A percentile compares a stretch with the other conserved stretches of the same genome.
Evolutionary conservation across 169 alveolate genomes (phyloP).

Genomic region (Plasmodium coatneyi): DNA sequence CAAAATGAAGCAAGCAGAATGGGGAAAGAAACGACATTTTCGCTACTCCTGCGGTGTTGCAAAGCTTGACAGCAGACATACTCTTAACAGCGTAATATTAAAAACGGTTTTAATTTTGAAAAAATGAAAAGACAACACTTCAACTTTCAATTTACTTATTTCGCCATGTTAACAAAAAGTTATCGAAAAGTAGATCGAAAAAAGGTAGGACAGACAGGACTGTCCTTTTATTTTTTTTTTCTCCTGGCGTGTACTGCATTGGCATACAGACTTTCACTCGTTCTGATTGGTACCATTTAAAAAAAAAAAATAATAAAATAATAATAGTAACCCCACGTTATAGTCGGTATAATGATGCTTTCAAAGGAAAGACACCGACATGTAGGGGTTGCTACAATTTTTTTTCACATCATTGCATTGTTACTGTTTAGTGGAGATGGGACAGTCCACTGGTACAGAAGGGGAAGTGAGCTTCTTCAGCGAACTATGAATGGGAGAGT

Average conservation of each 20-base stretch:
- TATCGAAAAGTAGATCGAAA: not conserved
- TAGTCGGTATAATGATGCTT: not conserved
- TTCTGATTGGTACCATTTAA: not conserved
- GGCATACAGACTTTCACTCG: not conserved
- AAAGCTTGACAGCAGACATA: not conserved
- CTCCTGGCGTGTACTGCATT: not conserved
- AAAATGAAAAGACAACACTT: not conserved
- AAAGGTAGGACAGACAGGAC: not conserved
- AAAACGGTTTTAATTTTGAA: not conserved
- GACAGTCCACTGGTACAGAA: not conserved
- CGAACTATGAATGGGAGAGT: not conserved
- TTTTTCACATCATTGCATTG: not conserved
- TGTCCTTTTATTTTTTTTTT: slow-evolving; percentile 8
- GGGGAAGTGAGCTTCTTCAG: not conserved
- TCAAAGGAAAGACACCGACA: not conserved
- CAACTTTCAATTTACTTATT: not conserved
- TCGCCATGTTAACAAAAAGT: not conserved
- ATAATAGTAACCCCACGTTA: not conserved
- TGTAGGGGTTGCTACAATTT: not conserved
- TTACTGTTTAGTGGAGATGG: not conserved
- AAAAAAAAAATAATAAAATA: not conserved
- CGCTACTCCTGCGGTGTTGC: not conserved
- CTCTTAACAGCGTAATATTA: not conserved
- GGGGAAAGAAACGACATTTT: not conserved
- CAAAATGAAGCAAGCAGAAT: not conserved